Base-by-base conservation (phyloP, 805 yeast species). In the Wickerhamiella dianesei region DNA sequence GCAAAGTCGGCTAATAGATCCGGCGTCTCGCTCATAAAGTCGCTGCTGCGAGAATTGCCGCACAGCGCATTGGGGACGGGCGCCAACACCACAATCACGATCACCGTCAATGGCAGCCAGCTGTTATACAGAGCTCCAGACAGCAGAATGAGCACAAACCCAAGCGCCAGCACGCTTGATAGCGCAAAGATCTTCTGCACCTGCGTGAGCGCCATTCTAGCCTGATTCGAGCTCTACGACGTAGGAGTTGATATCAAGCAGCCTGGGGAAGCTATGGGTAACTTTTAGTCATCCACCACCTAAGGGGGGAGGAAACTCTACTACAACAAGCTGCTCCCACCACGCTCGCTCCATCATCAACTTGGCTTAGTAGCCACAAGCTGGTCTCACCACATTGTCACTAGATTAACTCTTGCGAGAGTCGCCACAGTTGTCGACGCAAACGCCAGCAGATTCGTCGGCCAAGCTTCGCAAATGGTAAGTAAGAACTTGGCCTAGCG, bases 81-180 rank as follows among this genome's bases (percentile, higher is more conserved):
- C 2, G 92, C 88, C 37, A 79, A 50, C 37, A 77, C 68, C 61
- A 81, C 81, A 52, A 82, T 68, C 16, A 77, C 77, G 32, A 76
- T 76, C 60, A 82, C 85, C 36, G 80, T 72, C 48, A 89, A 72
- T 35, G 98, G 97, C 58, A 81, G 77, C 94, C 96, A 92, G 63
- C 86, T 87, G 43, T 84, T 82, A 67, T 77, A 85, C 12, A 92
- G 70, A 2, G 92, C 89, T 45, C 95, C 87, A 41, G 95, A 86
- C 32, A 92, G 70, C 21, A 89, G 83, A 40, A 88, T 86, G 53
- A 92, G 69, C 35, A 92, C 74, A 57, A 89, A 89, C 4, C 98
- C 98, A 54, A 86, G 73, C 1, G 97, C 92, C 25, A 89, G 72
- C 41, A 88, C 78, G 37, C 79, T 71, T 14, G 92, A 76, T 17